phyloP scores from a whole-genome alignment of 2,329 filamentous ascomycete species.

The Fusarium aywerte region DNA sequence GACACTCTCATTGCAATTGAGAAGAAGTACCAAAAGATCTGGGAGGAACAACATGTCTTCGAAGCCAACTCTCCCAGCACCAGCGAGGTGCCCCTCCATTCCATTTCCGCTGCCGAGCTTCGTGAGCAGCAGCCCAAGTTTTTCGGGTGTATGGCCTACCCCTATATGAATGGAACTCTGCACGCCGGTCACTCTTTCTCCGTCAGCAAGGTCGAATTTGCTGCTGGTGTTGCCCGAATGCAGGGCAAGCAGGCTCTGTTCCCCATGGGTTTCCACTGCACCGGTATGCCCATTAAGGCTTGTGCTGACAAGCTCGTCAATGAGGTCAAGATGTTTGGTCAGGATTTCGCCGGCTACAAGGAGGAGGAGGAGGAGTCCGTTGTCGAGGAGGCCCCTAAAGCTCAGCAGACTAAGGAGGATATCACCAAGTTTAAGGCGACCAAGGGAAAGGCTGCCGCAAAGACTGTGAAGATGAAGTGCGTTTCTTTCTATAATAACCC shows the following conservation, averaged over 20 bases:
- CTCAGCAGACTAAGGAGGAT: slow-evolving; percentile 79
- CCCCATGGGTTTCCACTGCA: slow-evolving; percentile 91
- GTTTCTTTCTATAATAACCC: background rate
- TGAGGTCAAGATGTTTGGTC: slow-evolving; percentile 89
- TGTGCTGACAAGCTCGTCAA: slow-evolving; percentile 93
- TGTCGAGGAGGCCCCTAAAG: slow-evolving; percentile 62
- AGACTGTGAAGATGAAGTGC: slow-evolving; percentile 85
- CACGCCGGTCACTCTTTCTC: slow-evolving; percentile 96
- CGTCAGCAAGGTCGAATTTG: slow-evolving; percentile 92
- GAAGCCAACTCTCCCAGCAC: slow-evolving; percentile 85
- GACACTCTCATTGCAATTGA: slow-evolving; percentile 84
- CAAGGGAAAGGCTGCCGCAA: slow-evolving; percentile 91
- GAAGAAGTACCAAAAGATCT: slow-evolving; percentile 88
- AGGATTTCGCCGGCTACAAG: slow-evolving; percentile 82
- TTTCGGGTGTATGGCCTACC: slow-evolving; percentile 70
- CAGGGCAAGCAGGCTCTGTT: slow-evolving; percentile 88
- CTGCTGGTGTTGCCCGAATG: slow-evolving; percentile 87
- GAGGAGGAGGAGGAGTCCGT: slow-evolving; percentile 68
- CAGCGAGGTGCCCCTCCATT: slow-evolving; percentile 78
- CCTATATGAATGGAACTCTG: slow-evolving; percentile 86
- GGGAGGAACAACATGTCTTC: slow-evolving; percentile 70
- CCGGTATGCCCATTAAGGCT: slow-evolving; percentile 97
- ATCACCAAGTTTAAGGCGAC: slow-evolving; percentile 91
- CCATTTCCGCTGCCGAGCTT: slow-evolving; percentile 78
- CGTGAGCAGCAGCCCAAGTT: slow-evolving; percentile 89